These are phyloP conservation scores for Cenococcum geophilum DNA, from an alignment of 495 filamentous ascomycete genomes.

Conservation along the genomic window DNA sequence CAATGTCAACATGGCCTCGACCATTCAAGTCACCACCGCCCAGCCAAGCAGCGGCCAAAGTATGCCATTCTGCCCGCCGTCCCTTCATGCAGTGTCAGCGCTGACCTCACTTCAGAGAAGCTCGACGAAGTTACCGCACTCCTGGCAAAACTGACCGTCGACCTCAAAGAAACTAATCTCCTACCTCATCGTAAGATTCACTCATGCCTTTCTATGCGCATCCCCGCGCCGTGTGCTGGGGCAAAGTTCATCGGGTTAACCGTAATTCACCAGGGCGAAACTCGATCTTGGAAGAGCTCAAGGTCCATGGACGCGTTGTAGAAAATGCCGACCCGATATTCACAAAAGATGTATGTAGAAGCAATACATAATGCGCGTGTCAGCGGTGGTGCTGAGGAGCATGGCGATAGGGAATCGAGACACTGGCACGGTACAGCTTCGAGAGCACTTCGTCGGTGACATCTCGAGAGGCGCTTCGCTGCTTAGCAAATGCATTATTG, in stretches of 20 bases:
- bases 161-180: slow-evolving; percentile 25
- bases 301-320: slow-evolving; percentile 68
- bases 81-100: neutral
- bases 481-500: slow-evolving; percentile 81
- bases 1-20: slow-evolving; percentile 3
- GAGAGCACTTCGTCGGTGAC: slow-evolving; percentile 51
- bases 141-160: slow-evolving; percentile 17
- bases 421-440: slow-evolving; percentile 66
- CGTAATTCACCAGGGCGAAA: slow-evolving; percentile 27
- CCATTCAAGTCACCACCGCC: neutral
- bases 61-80: neutral
- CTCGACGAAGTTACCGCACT: slow-evolving; percentile 24
- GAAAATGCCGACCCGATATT: slow-evolving; percentile 73
- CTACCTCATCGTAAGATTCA: slow-evolving; percentile 18
- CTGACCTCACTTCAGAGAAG: slow-evolving; percentile 21
- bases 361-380: neutral
- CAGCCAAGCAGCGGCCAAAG: neutral
- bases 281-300: slow-evolving; percentile 59
- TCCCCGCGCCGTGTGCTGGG: neutral
- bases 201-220: neutral
- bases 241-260: neutral
- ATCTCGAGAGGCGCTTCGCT: slow-evolving; percentile 72
- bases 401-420: slow-evolving; percentile 60
- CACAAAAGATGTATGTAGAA: slow-evolving; percentile 56
- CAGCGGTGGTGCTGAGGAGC: neutral